These are phyloP conservation scores for Exophiala calicioides DNA, from an alignment of 2,329 filamentous ascomycete genomes.

Conservation along the genomic window DNA sequence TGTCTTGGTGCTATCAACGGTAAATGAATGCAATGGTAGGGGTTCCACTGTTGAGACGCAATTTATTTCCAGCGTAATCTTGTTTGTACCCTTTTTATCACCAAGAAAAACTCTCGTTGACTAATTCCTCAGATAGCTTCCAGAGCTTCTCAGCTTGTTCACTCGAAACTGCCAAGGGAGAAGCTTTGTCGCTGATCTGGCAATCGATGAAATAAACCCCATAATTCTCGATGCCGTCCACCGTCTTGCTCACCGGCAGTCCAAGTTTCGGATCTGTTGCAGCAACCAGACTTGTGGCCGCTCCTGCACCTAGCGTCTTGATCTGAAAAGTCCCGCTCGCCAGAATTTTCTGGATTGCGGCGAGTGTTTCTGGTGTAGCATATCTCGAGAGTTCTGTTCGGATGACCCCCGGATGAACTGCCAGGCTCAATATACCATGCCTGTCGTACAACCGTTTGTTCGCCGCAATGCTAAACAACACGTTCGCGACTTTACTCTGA, in stretches of 20 bases:
- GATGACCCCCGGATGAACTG: slow-evolving; percentile 42
- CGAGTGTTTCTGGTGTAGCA: slow-evolving; percentile 32
- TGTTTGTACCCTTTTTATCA: slow-evolving; percentile 25
- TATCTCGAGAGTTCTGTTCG: slow-evolving; percentile 1
- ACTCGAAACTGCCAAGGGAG: slow-evolving; percentile 38
- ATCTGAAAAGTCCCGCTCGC: slow-evolving; percentile 11
- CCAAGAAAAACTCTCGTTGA: slow-evolving; percentile 37
- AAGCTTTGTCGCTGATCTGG: slow-evolving; percentile 33
- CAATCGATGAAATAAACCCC: slow-evolving; percentile 39
- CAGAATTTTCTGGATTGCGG: slow-evolving; percentile 27
- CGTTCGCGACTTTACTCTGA: slow-evolving; percentile 50
- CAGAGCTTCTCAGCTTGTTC: slow-evolving; percentile 42
- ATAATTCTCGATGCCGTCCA: slow-evolving; percentile 3
- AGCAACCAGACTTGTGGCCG: slow-evolving; percentile 45
- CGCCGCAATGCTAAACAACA: slow-evolving; percentile 45
- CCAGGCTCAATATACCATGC: slow-evolving; percentile 40
- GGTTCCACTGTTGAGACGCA: too few species aligned
- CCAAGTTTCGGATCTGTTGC: slow-evolving; percentile 41
- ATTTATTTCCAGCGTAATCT: too few species aligned
- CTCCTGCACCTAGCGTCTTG: slow-evolving; percentile 44
- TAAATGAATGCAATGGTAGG: too few species aligned
- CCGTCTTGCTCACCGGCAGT: slow-evolving; percentile 31
- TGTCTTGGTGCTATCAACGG: too few species aligned
- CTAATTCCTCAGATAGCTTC: slow-evolving; percentile 42
- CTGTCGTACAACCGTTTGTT: slow-evolving; percentile 26